Conservation (phyloP, 2,329 filamentous ascomycete genomes). For the Hypoxylon sp. region DNA sequence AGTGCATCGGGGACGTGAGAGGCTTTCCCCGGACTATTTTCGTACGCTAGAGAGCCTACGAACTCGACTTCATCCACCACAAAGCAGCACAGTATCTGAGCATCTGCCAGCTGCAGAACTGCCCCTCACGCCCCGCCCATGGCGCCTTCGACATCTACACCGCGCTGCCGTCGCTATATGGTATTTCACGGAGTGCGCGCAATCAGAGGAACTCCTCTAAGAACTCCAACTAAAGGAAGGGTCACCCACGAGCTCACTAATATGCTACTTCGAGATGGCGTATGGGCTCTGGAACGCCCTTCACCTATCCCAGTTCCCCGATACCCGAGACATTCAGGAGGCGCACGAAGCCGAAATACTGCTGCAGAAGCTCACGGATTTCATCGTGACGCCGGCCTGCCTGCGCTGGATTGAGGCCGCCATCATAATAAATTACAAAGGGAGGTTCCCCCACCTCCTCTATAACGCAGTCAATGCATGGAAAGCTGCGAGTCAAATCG, state of each 20-base stretch:
- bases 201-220: constrained; percentile 27
- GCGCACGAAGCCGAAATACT: constrained; percentile 17
- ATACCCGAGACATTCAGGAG: constrained; percentile 25
- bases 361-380: constrained; percentile 25
- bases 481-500: constrained; percentile 16
- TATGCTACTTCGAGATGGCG: constrained; percentile 39
- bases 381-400: constrained; percentile 31
- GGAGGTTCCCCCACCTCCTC: constrained; percentile 33
- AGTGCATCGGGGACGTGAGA: constrained; percentile 7
- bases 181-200: constrained; percentile 34
- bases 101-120: constrained; percentile 23
- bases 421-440: constrained; percentile 39
- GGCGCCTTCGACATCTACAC: constrained; percentile 35
- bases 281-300: constrained; percentile 39
- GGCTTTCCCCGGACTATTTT: constrained; percentile 41
- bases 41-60: constrained; percentile 37
- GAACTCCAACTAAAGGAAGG: constrained; percentile 26
- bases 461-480: constrained; percentile 34
- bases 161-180: constrained; percentile 34
- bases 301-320: constrained; percentile 14
- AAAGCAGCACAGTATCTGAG: constrained; percentile 37
- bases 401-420: constrained; percentile 37
- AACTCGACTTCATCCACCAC: constrained; percentile 39
- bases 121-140: constrained; percentile 27
- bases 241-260: neutral